Base-by-base conservation (phyloP, 208 protist species). In the Leishmania aethiopica region DNA sequence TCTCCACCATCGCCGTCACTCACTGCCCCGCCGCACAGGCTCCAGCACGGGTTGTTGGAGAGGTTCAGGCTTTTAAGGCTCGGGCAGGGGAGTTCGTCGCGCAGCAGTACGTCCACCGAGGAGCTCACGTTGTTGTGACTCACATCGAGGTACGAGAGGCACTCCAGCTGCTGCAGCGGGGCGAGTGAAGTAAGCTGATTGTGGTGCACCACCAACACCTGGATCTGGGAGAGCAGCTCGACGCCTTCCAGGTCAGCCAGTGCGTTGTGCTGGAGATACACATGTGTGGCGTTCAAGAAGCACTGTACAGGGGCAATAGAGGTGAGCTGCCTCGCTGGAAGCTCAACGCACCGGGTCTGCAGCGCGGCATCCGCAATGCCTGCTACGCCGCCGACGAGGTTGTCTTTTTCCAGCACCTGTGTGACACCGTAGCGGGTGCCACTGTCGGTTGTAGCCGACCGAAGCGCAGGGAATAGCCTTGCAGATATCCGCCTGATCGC, bases 181-280 rank as follows among this genome's bases (percentile, higher is more conserved):
- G 79, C 86, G 35, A 95, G 78, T 25, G 85, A 86, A n/a, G 66
- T 67, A 49, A 97, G 79, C 0, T 45, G 32, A 75, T 97, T 97
- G 85, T 97, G 94, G 77, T 93, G 90, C 47, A 95, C 81, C 45
- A 95, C 94, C 10, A 96, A 76, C 81, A 95, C 92, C 25, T 81
- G 84, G 19, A 97, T 87, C 40, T 94, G 84, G 10, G 74, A 77
- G 25, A 96, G 87, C 70, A 97, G 84, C 67, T 88, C 77, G 37
- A 97, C 62, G 40, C 92, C 94, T 8, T 94, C 92, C 2, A 97
- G 73, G 51, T 64, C 78, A 42, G 72, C 45, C 25, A 97, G 60
- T 2, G 69, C 51, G 83, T 97, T 97, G 86, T 95, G 84, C 80
- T 95, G 92, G 22, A 96, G 83, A 80, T 96, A 95, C 28, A 97